Base-by-base conservation (phyloP, 768 basidiomycete genomes). In the Tylopilus plumbeoviolaceoides region DNA sequence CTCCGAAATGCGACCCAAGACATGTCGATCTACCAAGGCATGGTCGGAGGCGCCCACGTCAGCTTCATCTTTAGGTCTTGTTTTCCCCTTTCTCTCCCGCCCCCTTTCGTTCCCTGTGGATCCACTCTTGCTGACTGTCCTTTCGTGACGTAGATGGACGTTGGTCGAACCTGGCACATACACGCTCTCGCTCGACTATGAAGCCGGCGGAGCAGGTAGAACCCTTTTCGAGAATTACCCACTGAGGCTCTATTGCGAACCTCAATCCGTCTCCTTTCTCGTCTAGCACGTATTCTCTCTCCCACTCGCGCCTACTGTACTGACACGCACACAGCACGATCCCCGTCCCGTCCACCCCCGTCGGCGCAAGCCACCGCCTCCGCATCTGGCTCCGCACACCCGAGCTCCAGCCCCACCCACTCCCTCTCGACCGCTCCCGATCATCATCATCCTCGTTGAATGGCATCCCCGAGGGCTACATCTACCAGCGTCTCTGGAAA, bases 401-500 rank as follows among this genome's bases (percentile, higher is more conserved):
- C n/a, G n/a, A n/a, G n/a, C n/a, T n/a, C 9, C 23, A 17, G 1
- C n/a, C n/a, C 6, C 27, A 40, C 12, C 27, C 2, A 7, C 2
- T 30, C 18, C 6, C 48, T 4, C 3, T 17, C 40, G 21, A 14
- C 0, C 18, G 14, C 6, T 17, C 72, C 9, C 5, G 10, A 31
- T 6, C 44, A 4, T 17, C 23, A 23, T 1, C 3, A 7, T 25
- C 46, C 12, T 8, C 30, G n/a, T n/a, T n/a, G n/a, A 0, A 30
- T 15, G 60, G 64, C 73, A 73, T 59, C 68, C 69, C 46, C 50
- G 77, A 79, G 49, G 77, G 81, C 3, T 80, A 76, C 60, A 66
- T 82, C 51, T 86, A 80, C 65, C 83, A 85, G 58, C 80, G 84
- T 18, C 71, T 87, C 62, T 86, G 80, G 78, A 84, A 84, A 66